phyloP scores from a whole-genome alignment of 306 rosid species.

The Cicer pinnatifidum region DNA sequence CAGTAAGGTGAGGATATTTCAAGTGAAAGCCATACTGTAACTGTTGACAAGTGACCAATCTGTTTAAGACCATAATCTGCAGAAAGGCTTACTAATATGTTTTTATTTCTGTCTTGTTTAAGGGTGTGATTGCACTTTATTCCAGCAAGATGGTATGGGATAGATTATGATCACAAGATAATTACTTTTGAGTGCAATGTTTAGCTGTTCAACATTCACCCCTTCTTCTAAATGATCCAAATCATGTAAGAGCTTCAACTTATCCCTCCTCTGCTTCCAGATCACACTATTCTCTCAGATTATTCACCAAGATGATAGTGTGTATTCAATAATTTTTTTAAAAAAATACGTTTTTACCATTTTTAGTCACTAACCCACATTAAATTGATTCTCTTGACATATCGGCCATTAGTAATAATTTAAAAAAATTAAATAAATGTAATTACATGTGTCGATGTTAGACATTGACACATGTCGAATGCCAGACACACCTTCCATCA shows the following conservation, averaged over 20 bases:
- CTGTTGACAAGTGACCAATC: neutral
- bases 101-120: neutral
- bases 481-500: no score
- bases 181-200: neutral
- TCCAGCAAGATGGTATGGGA: neutral
- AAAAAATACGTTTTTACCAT: neutral
- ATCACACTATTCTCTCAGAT: neutral
- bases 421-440: no score
- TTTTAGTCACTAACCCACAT: conserved; percentile 4
- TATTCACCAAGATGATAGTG: neutral
- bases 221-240: no score
- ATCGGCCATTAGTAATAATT: no score
- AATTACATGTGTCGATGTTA: neutral
- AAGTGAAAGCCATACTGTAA: neutral
- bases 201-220: neutral
- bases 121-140: neutral
- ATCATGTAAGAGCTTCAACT: neutral
- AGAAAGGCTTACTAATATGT: neutral
- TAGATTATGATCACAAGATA: neutral
- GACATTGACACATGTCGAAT: neutral
- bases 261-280: neutral
- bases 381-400: neutral
- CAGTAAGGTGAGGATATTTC: neutral
- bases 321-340: neutral
- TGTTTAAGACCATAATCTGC: neutral